Conservation (phyloP, 2,329 filamentous ascomycete species). For the Sporothrix pseudoabietina region DNA sequence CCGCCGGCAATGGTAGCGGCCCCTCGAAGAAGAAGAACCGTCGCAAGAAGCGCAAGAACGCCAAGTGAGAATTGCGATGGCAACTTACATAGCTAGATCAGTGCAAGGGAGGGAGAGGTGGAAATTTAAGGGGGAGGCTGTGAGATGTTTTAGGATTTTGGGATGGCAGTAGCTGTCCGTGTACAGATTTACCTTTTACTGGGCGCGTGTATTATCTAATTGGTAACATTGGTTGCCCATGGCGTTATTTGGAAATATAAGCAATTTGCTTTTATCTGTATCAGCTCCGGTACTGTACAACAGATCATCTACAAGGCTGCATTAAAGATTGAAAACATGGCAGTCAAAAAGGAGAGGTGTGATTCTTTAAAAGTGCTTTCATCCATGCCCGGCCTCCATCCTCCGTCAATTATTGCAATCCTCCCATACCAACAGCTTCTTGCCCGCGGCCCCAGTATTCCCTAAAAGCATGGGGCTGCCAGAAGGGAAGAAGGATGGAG, state of each 20-base stretch:
- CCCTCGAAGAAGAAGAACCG: slow-evolving; percentile 44
- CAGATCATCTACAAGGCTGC: too few relatives aligned
- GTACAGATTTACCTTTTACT: background rate
- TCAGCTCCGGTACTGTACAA: background rate
- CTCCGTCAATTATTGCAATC: too few relatives aligned
- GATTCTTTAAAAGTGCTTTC: too few relatives aligned
- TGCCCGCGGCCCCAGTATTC: too few relatives aligned
- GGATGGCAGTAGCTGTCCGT: background rate
- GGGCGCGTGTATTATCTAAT: background rate
- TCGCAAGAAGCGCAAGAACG: slow-evolving; percentile 41
- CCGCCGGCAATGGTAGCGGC: slow-evolving; percentile 26
- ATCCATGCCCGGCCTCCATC: too few relatives aligned
- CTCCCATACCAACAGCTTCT: too few relatives aligned
- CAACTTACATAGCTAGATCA: background rate
- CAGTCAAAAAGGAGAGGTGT: too few relatives aligned
- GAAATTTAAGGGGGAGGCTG: background rate
- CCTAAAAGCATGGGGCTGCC: slow-evolving; percentile 68
- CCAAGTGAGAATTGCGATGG: background rate
- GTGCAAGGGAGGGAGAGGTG: background rate
- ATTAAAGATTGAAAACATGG: too few relatives aligned
- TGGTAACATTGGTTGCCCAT: background rate
- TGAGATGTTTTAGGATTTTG: background rate
- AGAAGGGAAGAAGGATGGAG: slow-evolving; percentile 84
- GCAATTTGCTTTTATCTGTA: background rate
- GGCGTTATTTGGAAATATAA: slow-evolving; percentile 1